Evolutionary conservation across 768 basidiomycete genomes (phyloP).

Genomic region (Tricholomella constricta): DNA sequence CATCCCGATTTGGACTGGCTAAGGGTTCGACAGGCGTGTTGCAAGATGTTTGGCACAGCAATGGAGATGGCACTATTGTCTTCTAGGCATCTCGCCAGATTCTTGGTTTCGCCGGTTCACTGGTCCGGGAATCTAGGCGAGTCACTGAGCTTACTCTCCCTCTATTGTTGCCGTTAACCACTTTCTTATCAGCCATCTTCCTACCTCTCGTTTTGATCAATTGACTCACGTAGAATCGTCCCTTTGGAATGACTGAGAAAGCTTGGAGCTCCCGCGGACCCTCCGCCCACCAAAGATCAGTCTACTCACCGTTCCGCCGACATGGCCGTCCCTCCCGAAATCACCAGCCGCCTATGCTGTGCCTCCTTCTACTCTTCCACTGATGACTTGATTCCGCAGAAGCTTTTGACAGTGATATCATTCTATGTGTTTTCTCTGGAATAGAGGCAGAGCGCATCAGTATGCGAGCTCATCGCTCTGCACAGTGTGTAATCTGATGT

Average conservation of each 20-base stretch:
- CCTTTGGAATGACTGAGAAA: conserved; percentile 22
- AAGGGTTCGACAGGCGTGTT: conserved; percentile 26
- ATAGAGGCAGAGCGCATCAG: background rate
- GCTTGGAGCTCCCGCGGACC: conserved; percentile 12
- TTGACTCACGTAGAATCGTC: conserved; percentile 28
- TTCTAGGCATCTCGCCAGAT: conserved; percentile 25
- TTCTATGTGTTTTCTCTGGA: background rate
- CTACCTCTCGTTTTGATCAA: conserved; percentile 6
- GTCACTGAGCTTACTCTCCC: conserved; percentile 6
- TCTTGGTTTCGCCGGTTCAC: conserved; percentile 26
- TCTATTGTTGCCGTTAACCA: conserved; percentile 30
- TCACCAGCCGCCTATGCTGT: background rate
- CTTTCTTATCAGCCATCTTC: conserved; percentile 22
- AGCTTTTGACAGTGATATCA: background rate
- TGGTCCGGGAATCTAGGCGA: conserved; percentile 35
- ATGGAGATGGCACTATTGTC: conserved; percentile 52
- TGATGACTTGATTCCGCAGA: background rate
- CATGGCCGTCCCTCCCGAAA: background rate
- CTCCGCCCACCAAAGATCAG: conserved; percentile 21
- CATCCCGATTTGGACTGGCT: conserved; percentile 46
- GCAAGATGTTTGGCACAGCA: conserved; percentile 37
- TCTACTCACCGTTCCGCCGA: background rate
- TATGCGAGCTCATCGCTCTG: background rate
- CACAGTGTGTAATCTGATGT: conserved; percentile 8
- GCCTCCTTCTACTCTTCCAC: too few species aligned